Conservation (phyloP, 495 filamentous ascomycete genomes). For the Talaromyces thailandensis region DNA sequence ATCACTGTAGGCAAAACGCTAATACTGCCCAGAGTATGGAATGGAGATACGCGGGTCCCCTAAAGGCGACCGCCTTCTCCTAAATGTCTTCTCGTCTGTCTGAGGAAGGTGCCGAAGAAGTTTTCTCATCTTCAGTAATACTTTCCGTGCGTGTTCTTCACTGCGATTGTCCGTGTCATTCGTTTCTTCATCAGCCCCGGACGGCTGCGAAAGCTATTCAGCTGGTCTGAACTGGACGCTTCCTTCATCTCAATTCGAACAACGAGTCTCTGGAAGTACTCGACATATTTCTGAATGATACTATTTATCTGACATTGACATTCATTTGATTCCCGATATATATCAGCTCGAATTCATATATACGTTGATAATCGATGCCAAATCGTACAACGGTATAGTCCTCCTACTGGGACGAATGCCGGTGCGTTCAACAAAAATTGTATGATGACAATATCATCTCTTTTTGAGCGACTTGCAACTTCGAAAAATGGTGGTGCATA, state of each 20-base stretch:
- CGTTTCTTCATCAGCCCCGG: slow-evolving; percentile 7
- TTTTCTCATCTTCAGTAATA: background rate
- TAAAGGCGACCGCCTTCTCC: background rate
- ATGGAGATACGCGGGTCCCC: background rate
- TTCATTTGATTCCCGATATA: background rate
- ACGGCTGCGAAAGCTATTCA: slow-evolving; percentile 6
- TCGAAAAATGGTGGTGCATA: background rate
- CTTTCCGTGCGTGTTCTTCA: background rate
- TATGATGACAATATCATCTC: slow-evolving; percentile 2
- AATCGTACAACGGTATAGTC: background rate
- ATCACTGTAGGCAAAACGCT: background rate
- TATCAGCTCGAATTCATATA: background rate
- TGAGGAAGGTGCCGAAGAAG: background rate
- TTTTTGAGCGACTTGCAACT: background rate
- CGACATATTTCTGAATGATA: background rate
- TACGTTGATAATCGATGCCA: background rate
- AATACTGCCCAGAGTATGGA: background rate
- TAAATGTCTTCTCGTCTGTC: background rate
- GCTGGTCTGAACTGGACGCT: slow-evolving; percentile 2
- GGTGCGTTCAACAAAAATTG: background rate
- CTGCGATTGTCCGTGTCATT: slow-evolving; percentile 6
- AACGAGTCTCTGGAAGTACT: background rate
- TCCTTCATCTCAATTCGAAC: background rate
- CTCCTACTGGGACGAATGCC: background rate
- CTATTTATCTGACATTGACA: background rate